Base-by-base conservation (phyloP, 1,284 basidiomycete species). In the Pseudozyma sp. region DNA sequence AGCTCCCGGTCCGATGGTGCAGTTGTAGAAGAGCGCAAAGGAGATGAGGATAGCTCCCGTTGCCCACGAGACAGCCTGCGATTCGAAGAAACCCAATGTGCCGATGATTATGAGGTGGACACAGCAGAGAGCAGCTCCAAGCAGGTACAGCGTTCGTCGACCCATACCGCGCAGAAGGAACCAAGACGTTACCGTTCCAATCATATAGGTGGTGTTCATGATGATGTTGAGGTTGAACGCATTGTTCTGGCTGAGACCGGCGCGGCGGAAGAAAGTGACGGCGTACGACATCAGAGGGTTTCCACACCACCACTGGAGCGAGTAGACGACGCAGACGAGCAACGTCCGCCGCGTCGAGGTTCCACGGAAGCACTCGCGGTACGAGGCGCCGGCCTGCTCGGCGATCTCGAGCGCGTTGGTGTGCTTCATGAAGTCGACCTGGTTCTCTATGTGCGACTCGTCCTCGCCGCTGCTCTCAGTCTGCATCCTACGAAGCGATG, bases 51-150 rank as follows among this genome's bases (percentile, higher is more conserved):
- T 69, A 3, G 82, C 77, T 0, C 86, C 87, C 2, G 85, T 85
- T 3, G 84, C 86, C 78, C 86, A 78, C 13, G 56, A 45, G 31
- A 63, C 56, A 6, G 65, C 69, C 1, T 70, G 54, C 31, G 44
- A 44, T 29, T 60, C 58, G 24, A 62, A 57, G 64, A 53, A 55
- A 39, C 68, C 55, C 55, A 86, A 84, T 7, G 86, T 86, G 30
- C 87, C 88, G 77, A 88, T 87, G 78, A 86, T 58, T 67, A 87
- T 76, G 24, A 89, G 82, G 13, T 86, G 81, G 17, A 52, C 10
- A 30, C 51, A 66, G 65, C 84, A 63, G 59, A 87, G 83, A 43
- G 81, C 78, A 6, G 87, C 84, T 42, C 88, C 88, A 39, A 59
- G 74, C 44, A 87, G 78, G 81, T 87, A 87, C 30, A 88, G 75